Conservation (phyloP, 176 grass and related monocot species). For the Elaeis guineensis region DNA sequence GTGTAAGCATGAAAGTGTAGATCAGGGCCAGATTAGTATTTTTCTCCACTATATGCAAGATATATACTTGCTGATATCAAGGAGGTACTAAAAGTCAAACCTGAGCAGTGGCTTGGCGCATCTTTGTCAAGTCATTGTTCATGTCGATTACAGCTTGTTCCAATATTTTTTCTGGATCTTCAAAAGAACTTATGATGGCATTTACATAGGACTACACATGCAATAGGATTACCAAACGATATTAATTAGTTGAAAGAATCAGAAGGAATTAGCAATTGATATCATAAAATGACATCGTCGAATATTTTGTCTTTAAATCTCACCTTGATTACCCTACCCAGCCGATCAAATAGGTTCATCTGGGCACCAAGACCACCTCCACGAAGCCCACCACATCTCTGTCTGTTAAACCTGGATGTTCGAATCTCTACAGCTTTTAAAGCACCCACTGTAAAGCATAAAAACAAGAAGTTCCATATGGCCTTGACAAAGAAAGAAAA, state of each 20-base stretch:
- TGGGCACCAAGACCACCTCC: conserved; percentile 41
- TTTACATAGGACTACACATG: conserved; percentile 77
- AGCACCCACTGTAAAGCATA: conserved; percentile 29
- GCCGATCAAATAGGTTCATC: conserved; percentile 85
- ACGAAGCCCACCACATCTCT: neutral
- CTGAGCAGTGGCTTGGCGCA: conserved; percentile 98
- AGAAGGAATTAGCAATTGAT: neutral
- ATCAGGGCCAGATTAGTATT: no score
- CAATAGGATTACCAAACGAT: conserved; percentile 9
- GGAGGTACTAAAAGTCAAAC: conserved; percentile 23
- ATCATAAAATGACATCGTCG: neutral
- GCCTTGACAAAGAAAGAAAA: conserved; percentile 7
- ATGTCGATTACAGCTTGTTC: conserved; percentile 96
- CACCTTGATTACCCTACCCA: conserved; percentile 84
- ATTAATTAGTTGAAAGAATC: conserved; percentile 5
- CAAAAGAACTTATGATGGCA: conserved; percentile 77
- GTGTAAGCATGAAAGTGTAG: no score
- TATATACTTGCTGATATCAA: no score
- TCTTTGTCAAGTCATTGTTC: conserved; percentile 96
- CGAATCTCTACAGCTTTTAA: conserved; percentile 29
- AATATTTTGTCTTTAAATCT: neutral
- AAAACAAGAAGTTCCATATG: neutral
- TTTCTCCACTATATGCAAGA: no score
- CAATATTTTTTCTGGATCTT: conserved; percentile 98
- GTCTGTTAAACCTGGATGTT: no score